Conservation (phyloP, 768 basidiomycete species). For the Strobilomyces confusus region DNA sequence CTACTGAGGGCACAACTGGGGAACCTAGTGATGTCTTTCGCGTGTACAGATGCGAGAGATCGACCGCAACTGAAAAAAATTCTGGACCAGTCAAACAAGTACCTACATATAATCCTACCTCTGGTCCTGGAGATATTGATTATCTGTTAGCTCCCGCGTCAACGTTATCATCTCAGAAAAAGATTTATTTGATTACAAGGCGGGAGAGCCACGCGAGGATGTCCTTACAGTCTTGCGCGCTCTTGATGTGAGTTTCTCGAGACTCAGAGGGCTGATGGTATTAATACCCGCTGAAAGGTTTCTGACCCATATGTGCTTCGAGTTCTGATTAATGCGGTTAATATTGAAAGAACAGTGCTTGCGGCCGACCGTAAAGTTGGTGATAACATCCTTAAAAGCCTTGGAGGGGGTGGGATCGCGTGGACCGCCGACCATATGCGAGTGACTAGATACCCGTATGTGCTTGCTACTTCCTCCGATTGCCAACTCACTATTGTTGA, state of each 20-base stretch:
- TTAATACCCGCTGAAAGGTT: slow-evolving; percentile 44
- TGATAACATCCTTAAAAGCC: slow-evolving; percentile 43
- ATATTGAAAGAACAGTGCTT: slow-evolving; percentile 71
- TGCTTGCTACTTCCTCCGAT: slow-evolving; percentile 7
- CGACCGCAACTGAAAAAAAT: slow-evolving; percentile 52
- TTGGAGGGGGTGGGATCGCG: slow-evolving; percentile 50
- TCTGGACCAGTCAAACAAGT: slow-evolving; percentile 61
- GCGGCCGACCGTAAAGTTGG: slow-evolving; percentile 61
- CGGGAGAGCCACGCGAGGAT: slow-evolving; percentile 62
- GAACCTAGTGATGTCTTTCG: slow-evolving; percentile 59
- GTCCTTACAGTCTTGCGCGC: slow-evolving; percentile 77
- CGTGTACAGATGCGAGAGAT: slow-evolving; percentile 70
- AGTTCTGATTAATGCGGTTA: slow-evolving; percentile 69
- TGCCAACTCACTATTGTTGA: not conserved
- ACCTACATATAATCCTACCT: slow-evolving; percentile 25
- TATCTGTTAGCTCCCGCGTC: slow-evolving; percentile 38
- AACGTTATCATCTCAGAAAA: slow-evolving; percentile 61
- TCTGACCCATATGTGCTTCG: slow-evolving; percentile 71
- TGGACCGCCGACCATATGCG: slow-evolving; percentile 62
- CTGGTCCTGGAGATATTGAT: slow-evolving; percentile 7
- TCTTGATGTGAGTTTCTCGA: slow-evolving; percentile 54
- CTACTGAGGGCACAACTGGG: slow-evolving; percentile 65
- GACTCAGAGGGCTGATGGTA: not conserved
- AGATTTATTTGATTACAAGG: slow-evolving; percentile 77
- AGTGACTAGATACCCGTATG: slow-evolving; percentile 64